A percentile compares a stretch with the other conserved stretches of the same genome.
phyloP scores from a whole-genome alignment of 1,284 basidiomycete genomes.

The Earliella scabrosa region DNA sequence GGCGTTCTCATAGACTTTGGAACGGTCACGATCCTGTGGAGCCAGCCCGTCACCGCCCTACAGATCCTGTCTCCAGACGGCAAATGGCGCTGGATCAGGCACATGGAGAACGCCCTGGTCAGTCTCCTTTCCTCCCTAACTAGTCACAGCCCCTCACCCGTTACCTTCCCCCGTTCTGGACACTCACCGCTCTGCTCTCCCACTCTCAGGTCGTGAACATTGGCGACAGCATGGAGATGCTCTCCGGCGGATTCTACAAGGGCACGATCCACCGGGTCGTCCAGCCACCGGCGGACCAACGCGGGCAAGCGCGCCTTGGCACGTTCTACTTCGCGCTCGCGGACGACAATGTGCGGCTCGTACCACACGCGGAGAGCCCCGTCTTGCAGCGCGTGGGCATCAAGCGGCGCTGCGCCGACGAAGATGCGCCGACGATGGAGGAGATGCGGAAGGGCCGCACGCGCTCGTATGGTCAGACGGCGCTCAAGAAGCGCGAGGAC shows the following conservation, averaged over 20 bases:
- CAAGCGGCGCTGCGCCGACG: slow-evolving; percentile 35
- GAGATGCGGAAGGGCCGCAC: slow-evolving; percentile 46
- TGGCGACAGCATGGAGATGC: slow-evolving; percentile 46
- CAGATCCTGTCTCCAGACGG: slow-evolving; percentile 57
- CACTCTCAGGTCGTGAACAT: slow-evolving; percentile 42
- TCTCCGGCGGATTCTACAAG: slow-evolving; percentile 50
- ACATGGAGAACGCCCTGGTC: slow-evolving; percentile 62
- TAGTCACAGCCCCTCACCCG: not conserved
- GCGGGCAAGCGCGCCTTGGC: slow-evolving; percentile 43
- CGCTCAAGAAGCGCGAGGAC: slow-evolving; percentile 32
- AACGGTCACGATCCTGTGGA: slow-evolving; percentile 57
- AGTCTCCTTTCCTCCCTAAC: slow-evolving; percentile 6
- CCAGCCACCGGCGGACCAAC: slow-evolving; percentile 53
- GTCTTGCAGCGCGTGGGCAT: slow-evolving; percentile 39
- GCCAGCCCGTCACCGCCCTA: slow-evolving; percentile 60
- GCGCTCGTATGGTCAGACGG: slow-evolving; percentile 37
- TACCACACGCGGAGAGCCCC: slow-evolving; percentile 35
- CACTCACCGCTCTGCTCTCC: not conserved
- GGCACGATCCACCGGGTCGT: slow-evolving; percentile 48
- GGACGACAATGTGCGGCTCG: slow-evolving; percentile 35
- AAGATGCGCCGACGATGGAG: slow-evolving; percentile 42
- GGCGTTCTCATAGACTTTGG: slow-evolving; percentile 65
- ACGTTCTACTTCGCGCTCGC: slow-evolving; percentile 46
- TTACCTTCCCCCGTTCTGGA: too few species aligned
- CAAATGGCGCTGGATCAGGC: slow-evolving; percentile 61